Base-by-base conservation (phyloP, 2,329 filamentous ascomycete species). In the Epichloe amarillans region DNA sequence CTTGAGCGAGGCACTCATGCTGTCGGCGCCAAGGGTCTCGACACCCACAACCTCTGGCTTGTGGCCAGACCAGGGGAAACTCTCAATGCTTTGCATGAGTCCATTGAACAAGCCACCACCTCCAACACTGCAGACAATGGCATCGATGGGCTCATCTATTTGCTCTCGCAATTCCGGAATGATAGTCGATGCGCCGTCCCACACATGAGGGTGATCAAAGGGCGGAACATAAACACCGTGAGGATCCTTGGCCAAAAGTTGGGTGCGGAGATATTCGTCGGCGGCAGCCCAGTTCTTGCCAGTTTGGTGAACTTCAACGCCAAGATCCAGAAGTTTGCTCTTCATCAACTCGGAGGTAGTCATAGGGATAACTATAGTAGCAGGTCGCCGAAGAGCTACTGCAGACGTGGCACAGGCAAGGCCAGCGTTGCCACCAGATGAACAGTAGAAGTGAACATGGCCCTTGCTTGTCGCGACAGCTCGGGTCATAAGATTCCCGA, bases 391-490 rank as follows among this genome's bases (percentile, higher is more conserved):
- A 6, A 93, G 74, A 2, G 77, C 72, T 23, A 72, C 70, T 12
- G 87, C 84, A 1, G 88, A 84, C 46, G 80, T 82, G 15, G 87
- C 86, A 60, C 85, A 88, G 1, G 88, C 88, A 4, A 95, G 78
- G 1, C 88, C 88, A 2, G 88, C 88, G 62, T 95, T 95, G 52
- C 88, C 88, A 52, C 86, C 88, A 2, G 81, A 86, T 12, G 83
- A 85, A 61, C 79, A 84, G 70, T 87, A 93, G 74, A 93, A 91
- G 70, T 86, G 85, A 2, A 74, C 68, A 5, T 64, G 56, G 21
- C 62, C 59, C 2, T 59, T 59, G 51, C 60, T 54, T 4, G 56
- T 52, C 54, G 69, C 58, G 56, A 66, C 61, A 51, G 67, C 65
- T 49, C 61, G 61, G 51, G 70, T 68, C 62, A 88, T 82, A 62